Evolutionary conservation across 73 alveolate species (phyloP).

Genomic region (Vitrella brassicaformis): DNA sequence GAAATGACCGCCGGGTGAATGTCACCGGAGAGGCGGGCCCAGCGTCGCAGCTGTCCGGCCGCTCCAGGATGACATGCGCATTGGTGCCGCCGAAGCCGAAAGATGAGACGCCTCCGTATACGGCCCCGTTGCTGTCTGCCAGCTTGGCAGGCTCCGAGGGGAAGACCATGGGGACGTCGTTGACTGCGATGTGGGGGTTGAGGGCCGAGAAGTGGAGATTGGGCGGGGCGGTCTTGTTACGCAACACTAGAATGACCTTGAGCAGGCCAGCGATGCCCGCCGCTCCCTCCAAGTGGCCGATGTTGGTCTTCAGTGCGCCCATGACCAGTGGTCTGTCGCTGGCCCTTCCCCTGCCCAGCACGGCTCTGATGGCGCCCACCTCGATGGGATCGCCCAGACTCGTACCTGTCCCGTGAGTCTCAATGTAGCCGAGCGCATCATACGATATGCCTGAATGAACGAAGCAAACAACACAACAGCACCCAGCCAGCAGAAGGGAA

Average conservation of each 20-base stretch:
- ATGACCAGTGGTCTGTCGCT: neutral
- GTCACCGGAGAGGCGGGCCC: too few relatives aligned
- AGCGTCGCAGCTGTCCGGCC: too few relatives aligned
- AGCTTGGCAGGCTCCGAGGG: neutral
- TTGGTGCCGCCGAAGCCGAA: slow-evolving; percentile 1
- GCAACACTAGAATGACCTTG: slow-evolving; percentile 14
- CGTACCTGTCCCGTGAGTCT: slow-evolving; percentile 13
- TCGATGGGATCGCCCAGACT: slow-evolving; percentile 11
- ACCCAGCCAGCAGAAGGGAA: too few relatives aligned
- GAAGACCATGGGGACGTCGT: too few relatives aligned
- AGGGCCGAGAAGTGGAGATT: slow-evolving; percentile 24
- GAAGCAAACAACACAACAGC: too few relatives aligned
- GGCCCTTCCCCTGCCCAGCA: neutral
- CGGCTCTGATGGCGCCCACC: neutral
- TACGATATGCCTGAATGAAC: too few relatives aligned
- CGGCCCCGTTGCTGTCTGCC: neutral
- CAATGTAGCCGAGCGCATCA: too few relatives aligned
- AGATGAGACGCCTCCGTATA: slow-evolving; percentile 7
- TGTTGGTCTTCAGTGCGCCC: slow-evolving; percentile 30
- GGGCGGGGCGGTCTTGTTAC: slow-evolving; percentile 9
- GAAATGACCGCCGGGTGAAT: neutral
- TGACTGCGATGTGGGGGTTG: neutral
- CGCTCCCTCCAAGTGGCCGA: slow-evolving; percentile 34
- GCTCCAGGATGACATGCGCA: neutral
- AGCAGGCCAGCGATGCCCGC: slow-evolving; percentile 5